Conservation (phyloP, 2,329 filamentous ascomycete species). For the Microdochium trichocladiopsis region DNA sequence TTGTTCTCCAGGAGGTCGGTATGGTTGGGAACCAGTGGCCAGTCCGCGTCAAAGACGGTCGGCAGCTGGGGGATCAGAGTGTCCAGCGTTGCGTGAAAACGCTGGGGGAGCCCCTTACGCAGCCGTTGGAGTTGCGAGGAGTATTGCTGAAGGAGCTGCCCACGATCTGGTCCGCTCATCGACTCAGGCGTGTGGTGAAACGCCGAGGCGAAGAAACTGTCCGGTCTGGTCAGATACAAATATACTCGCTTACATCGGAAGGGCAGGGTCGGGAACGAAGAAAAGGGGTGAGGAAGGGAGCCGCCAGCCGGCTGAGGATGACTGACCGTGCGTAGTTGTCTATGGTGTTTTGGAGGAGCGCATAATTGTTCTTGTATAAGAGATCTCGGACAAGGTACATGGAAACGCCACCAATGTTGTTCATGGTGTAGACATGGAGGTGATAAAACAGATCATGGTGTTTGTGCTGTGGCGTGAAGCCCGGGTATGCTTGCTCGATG, state of each 20-base stretch:
- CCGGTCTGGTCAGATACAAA: constrained; percentile 2
- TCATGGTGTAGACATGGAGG: constrained; percentile 8
- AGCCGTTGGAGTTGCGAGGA: constrained; percentile 4
- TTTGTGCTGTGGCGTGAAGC: constrained; percentile 6
- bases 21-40: constrained; percentile 8
- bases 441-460: constrained; percentile 1
- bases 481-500: constrained; percentile 8
- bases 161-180: constrained; percentile 4
- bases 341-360: constrained; percentile 6
- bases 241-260: neutral
- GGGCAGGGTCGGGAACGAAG: neutral
- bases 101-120: constrained; percentile 4
- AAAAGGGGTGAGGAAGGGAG: too few species aligned
- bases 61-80: neutral
- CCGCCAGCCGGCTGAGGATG: too few species aligned
- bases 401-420: constrained; percentile 6
- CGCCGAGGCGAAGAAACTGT: constrained; percentile 9
- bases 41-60: constrained; percentile 5
- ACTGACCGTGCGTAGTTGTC: constrained; percentile 5
- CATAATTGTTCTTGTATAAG: constrained; percentile 5
- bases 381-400: constrained; percentile 6
- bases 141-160: constrained; percentile 5
- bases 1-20: constrained; percentile 11
- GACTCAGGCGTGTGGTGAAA: constrained; percentile 6
- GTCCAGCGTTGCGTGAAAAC: constrained; percentile 3